Evolutionary conservation across 805 yeast species (phyloP), one percentile per base, ranked within the genome.

Genomic region (Blastobotrys attinorum): DNA sequence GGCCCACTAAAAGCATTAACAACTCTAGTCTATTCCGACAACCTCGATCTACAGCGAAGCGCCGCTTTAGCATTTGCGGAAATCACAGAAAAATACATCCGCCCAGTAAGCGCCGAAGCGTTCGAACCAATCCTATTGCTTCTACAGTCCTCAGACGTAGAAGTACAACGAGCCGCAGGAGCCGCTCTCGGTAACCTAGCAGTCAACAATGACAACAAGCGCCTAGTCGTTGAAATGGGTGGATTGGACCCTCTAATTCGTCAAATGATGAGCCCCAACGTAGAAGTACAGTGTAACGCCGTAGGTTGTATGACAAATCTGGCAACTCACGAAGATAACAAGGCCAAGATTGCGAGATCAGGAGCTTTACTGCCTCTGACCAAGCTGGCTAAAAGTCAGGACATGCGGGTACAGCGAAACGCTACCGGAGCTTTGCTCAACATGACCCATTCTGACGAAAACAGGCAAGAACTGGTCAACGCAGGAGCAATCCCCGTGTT

Each of bases 21-120:
- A 47, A 90, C 97, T 0, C 72, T 92, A 54, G 98, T 92, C 1
- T 86, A 90, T 61, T 86, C 96, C 1, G 97, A 92, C 54, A 92
- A 92, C 60, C 77, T 90, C 49, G 97, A 92, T 63, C 73, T 92
- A 45, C 97, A 90, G 65, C 78, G 97, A 60, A 83, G 95, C 61
- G 98, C 98, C 2, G 97, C 98, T 4, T 73, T 92, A 50, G 97
- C 98, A 4, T 92, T 92, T 71, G 97, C 97, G 13, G 98, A 92
- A 63, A 90, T 92, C 45, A 92, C 98, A 31, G 98, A 92, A 60
- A 92, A 92, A 62, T 66, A 88, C 59, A 94, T 88, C 31, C 76
- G 92, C 51, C 83, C 90, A 33, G 97, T 92, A 27, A 81, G 83
- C 55, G 73, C 94, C 46, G 95, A 87, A 53, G 96, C 90, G 2